phyloP scores from a whole-genome alignment of 169 alveolate species.

The Theileria sp. region DNA sequence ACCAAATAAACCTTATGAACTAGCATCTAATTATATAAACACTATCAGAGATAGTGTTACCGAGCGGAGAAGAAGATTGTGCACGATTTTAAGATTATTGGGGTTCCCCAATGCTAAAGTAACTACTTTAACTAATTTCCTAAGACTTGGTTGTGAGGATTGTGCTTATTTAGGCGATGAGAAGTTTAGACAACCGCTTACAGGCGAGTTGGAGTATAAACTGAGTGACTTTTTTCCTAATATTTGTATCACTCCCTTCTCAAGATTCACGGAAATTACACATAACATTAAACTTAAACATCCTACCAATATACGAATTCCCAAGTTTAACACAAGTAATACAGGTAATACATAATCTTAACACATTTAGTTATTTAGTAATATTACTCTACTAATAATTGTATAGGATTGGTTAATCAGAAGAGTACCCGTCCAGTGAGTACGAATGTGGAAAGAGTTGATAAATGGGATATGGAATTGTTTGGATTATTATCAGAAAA shows the following conservation, averaged over 20 bases:
- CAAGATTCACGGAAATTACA: conserved; percentile 86
- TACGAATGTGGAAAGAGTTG: not conserved
- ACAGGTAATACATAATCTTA: conserved; percentile 2
- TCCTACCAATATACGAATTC: not conserved
- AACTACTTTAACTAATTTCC: conserved; percentile 54
- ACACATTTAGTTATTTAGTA: not conserved
- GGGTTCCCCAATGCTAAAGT: conserved; percentile 52
- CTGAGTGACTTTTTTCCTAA: conserved; percentile 29
- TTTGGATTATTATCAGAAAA: conserved; percentile 25
- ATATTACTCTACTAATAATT: no score
- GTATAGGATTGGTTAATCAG: no score
- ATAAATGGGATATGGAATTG: not conserved
- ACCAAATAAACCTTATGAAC: conserved; percentile 68
- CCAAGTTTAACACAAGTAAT: not conserved
- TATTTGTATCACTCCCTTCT: conserved; percentile 83
- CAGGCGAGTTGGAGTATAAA: conserved; percentile 72
- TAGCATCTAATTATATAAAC: conserved; percentile 52
- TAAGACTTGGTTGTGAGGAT: conserved; percentile 49
- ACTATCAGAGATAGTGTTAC: conserved; percentile 46
- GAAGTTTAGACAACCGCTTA: conserved; percentile 19
- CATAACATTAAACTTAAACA: conserved; percentile 69
- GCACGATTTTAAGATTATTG: conserved; percentile 27
- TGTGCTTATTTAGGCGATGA: conserved; percentile 31
- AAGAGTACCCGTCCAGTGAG: no score
- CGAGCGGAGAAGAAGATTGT: conserved; percentile 49